Percentiles rank a stretch among this genome's conserved stretches.
Conservation (phyloP, 176 grass and related monocot species). For the Ensete glaucum region DNA sequence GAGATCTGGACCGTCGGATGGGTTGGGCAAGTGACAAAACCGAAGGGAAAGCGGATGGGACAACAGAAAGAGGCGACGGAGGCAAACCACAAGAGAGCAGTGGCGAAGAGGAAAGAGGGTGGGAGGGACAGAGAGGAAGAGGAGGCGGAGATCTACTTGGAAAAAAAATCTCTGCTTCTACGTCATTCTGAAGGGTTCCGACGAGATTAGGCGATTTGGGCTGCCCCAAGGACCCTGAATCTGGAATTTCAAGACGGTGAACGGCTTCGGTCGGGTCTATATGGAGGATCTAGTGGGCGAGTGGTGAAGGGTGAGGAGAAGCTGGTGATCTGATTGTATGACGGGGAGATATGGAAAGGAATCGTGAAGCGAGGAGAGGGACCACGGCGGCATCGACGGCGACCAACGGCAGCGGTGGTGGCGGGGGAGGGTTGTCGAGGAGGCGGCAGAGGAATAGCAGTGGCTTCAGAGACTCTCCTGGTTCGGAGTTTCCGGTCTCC, state of each 20-base stretch:
- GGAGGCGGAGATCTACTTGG: too few relatives aligned
- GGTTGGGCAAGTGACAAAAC: too few relatives aligned
- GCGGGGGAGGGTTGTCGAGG: conserved; percentile 40
- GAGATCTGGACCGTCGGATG: too few relatives aligned
- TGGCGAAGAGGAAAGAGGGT: too few relatives aligned
- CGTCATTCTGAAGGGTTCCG: background rate
- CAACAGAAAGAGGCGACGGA: too few relatives aligned
- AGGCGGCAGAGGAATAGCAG: conserved; percentile 52
- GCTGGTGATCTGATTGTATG: conserved; percentile 7
- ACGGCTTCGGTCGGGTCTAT: background rate
- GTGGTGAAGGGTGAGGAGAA: background rate
- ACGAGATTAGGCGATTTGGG: background rate
- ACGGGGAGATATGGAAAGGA: conserved; percentile 5
- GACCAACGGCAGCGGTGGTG: conserved; percentile 17
- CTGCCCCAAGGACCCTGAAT: background rate
- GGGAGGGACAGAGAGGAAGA: too few relatives aligned
- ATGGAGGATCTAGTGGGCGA: background rate
- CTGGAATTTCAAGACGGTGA: background rate
- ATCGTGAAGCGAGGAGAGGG: conserved; percentile 13
- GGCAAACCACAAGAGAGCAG: too few relatives aligned
- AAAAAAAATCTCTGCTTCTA: too few relatives aligned
- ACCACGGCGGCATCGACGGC: conserved; percentile 21
- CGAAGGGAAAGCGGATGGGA: too few relatives aligned
- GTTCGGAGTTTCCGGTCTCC: conserved; percentile 9
- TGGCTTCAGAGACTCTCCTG: conserved; percentile 24